Percentiles rank a stretch among this genome's conserved stretches.
Conservation (phyloP, 129 eudicot genomes). For the Artemisia argyi region DNA sequence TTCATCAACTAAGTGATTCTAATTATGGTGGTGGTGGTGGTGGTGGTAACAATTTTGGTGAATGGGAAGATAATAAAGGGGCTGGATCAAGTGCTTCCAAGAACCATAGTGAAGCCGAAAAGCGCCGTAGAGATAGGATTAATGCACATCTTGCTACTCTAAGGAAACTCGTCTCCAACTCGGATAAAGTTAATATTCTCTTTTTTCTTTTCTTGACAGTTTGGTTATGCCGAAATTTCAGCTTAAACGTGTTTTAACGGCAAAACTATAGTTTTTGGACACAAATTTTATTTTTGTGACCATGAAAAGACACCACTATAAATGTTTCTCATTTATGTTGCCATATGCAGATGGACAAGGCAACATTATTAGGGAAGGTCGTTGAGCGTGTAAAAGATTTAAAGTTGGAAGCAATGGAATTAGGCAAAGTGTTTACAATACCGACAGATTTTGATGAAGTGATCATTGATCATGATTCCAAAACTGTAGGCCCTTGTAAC, state of each 20-base stretch:
- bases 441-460: slow-evolving; percentile 69
- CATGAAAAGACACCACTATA: not conserved
- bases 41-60: not conserved
- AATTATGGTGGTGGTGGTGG: slow-evolving; percentile 18
- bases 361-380: slow-evolving; percentile 65
- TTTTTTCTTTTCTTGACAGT: not conserved
- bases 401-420: slow-evolving; percentile 46
- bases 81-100: slow-evolving; percentile 46
- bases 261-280: not conserved
- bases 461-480: slow-evolving; percentile 34
- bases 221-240: not conserved
- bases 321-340: not conserved
- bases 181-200: slow-evolving; percentile 60
- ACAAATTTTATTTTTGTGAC: not conserved
- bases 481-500: not conserved
- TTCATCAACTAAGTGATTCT: slow-evolving; percentile 21
- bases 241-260: no score
- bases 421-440: slow-evolving; percentile 40
- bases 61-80: slow-evolving; percentile 31
- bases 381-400: slow-evolving; percentile 63
- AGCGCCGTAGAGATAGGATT: slow-evolving; percentile 87
- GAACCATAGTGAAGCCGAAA: slow-evolving; percentile 95
- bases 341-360: slow-evolving; percentile 81
- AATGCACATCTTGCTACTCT: slow-evolving; percentile 83
- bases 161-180: slow-evolving; percentile 65